Percentiles rank a stretch among this genome's conserved stretches.
Conservation (phyloP, 331 rosid species). For the Phaseolus coccineus region DNA sequence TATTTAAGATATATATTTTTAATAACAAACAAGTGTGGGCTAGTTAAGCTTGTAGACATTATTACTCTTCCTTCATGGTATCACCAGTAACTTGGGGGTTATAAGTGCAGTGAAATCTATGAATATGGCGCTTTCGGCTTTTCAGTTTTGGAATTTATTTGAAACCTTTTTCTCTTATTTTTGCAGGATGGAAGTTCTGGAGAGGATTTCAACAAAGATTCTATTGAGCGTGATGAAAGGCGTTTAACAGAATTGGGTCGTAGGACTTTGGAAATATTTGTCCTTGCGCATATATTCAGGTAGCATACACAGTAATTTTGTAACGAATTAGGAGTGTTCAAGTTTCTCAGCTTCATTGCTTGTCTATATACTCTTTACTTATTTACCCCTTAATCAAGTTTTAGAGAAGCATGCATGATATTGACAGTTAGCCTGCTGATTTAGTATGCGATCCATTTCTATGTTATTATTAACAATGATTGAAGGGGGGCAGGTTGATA, state of each 20-base stretch:
- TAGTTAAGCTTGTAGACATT: constrained; percentile 29
- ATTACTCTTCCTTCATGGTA: constrained; percentile 31
- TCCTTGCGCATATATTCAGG: constrained; percentile 96
- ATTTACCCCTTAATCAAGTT: not conserved
- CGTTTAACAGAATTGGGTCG: constrained; percentile 98
- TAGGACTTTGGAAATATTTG: constrained; percentile 98
- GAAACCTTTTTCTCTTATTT: constrained; percentile 24
- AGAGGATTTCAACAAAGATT: constrained; percentile 95
- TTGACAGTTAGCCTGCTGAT: not conserved
- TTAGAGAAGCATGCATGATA: not conserved
- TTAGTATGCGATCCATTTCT: not conserved
- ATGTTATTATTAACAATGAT: not conserved
- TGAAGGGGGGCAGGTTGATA: not conserved
- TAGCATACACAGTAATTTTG: constrained; percentile 34
- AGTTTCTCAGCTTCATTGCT: constrained; percentile 35
- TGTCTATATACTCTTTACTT: constrained; percentile 16
- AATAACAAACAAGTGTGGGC: constrained; percentile 29
- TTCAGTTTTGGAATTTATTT: constrained; percentile 29
- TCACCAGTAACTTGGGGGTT: constrained; percentile 9
- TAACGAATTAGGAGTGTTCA: constrained; percentile 23
- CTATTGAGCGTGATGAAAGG: constrained; percentile 94
- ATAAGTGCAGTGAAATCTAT: constrained; percentile 17
- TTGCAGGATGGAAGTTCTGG: constrained; percentile 92
- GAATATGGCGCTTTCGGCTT: constrained; percentile 23
- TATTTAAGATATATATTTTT: not conserved